Evolutionary conservation across 2,329 filamentous ascomycete genomes (phyloP).

Genomic region (Incumbomyces delicatus): DNA sequence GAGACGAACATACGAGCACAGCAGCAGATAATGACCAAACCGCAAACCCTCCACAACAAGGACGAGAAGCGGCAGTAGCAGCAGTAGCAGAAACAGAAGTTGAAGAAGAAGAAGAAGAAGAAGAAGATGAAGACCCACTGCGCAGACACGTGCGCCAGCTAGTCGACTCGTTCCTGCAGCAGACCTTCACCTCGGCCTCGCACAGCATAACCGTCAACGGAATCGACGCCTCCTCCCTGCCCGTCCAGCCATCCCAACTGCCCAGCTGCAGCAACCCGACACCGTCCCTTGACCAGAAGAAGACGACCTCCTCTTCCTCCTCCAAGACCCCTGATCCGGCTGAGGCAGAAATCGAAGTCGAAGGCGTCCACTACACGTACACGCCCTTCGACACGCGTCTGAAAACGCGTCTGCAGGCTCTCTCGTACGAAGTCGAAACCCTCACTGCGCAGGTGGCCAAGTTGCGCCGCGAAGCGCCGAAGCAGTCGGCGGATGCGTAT

Average conservation of each 20-base stretch:
- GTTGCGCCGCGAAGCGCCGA: slow-evolving; percentile 36
- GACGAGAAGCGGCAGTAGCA: no score
- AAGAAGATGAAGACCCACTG: slow-evolving; percentile 16
- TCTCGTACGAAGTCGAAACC: slow-evolving; percentile 39
- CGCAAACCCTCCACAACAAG: background rate
- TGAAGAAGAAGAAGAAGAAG: slow-evolving; percentile 1
- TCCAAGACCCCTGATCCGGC: background rate
- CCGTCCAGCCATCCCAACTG: background rate
- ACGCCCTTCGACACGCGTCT: slow-evolving; percentile 36
- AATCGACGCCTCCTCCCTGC: slow-evolving; percentile 26
- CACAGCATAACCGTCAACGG: slow-evolving; percentile 40
- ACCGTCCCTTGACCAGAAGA: slow-evolving; percentile 14
- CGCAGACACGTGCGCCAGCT: slow-evolving; percentile 14
- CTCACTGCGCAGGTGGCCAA: slow-evolving; percentile 39
- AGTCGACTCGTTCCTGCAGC: slow-evolving; percentile 32
- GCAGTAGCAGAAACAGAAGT: background rate
- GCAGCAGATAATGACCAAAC: no score
- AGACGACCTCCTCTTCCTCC: no score
- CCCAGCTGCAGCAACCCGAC: slow-evolving; percentile 1
- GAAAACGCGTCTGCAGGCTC: slow-evolving; percentile 32
- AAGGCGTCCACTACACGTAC: slow-evolving; percentile 35
- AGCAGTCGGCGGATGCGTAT: slow-evolving; percentile 31
- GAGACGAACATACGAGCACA: no score
- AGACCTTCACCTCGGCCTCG: slow-evolving; percentile 35
- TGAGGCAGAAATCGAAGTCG: slow-evolving; percentile 26